A percentile compares a stretch with the other conserved stretches of the same genome.
These are phyloP conservation scores for Emergomyces pasteurianus DNA, from an alignment of 2,329 filamentous ascomycete genomes.

Conservation along the genomic window DNA sequence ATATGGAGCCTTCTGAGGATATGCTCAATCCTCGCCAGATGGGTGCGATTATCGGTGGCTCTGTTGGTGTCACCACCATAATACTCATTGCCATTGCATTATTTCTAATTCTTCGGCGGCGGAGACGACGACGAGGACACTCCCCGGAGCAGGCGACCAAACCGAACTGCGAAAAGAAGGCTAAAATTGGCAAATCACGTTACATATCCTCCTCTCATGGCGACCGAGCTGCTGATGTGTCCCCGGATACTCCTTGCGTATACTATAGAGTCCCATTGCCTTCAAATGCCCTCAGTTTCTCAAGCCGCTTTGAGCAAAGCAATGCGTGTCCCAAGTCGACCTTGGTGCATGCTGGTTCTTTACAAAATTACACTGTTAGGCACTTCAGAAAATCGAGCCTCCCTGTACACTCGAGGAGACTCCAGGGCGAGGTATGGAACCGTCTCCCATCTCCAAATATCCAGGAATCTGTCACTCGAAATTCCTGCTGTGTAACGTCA, in stretches of 20 bases:
- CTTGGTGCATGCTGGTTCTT: not conserved
- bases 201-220: not conserved
- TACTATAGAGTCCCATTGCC: not conserved
- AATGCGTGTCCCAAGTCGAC: not conserved
- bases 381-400: not conserved
- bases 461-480: not conserved
- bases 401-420: not conserved
- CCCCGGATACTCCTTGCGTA: not conserved
- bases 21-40: constrained; percentile 7
- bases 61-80: constrained; percentile 18
- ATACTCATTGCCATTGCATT: constrained; percentile 16
- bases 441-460: not conserved
- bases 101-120: constrained; percentile 15
- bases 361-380: not conserved
- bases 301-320: not conserved
- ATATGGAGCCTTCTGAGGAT: constrained; percentile 1
- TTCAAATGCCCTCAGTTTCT: not conserved
- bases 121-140: constrained; percentile 9
- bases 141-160: not conserved
- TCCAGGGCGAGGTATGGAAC: not conserved
- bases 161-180: not conserved
- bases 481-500: not conserved
- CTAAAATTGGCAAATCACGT: not conserved
- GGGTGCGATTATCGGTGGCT: constrained; percentile 19
- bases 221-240: not conserved